These are phyloP conservation scores for Cyberlindnera sargentensis DNA, from an alignment of 805 yeast species.

Conservation along the genomic window DNA sequence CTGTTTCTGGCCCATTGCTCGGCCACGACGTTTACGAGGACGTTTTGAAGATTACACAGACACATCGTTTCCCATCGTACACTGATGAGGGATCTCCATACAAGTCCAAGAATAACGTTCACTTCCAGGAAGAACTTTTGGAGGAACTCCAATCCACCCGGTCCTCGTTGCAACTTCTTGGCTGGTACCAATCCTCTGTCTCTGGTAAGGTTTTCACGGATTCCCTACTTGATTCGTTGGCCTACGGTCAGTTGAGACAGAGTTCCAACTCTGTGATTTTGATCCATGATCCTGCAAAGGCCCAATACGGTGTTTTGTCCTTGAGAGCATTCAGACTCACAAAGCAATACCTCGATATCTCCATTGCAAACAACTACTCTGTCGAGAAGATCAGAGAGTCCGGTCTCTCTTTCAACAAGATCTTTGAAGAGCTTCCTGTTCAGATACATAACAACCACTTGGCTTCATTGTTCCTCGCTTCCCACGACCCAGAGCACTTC, in stretches of 20 bases:
- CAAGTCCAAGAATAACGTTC: slow-evolving; percentile 52
- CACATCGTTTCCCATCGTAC: slow-evolving; percentile 57
- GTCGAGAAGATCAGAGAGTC: slow-evolving; percentile 54
- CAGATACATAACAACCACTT: slow-evolving; percentile 62
- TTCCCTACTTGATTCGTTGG: slow-evolving; percentile 61
- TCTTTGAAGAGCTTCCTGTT: slow-evolving; percentile 68
- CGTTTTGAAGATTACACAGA: slow-evolving; percentile 43
- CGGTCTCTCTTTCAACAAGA: slow-evolving; percentile 55
- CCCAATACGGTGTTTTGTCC: slow-evolving; percentile 54
- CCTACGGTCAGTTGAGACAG: slow-evolving; percentile 51
- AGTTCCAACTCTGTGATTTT: slow-evolving; percentile 48
- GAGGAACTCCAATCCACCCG: slow-evolving; percentile 55
- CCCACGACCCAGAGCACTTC: slow-evolving; percentile 15
- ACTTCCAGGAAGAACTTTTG: slow-evolving; percentile 63
- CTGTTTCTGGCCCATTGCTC: slow-evolving; percentile 63
- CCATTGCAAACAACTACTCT: slow-evolving; percentile 48
- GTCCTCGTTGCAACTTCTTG: slow-evolving; percentile 63
- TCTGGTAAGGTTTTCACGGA: slow-evolving; percentile 65
- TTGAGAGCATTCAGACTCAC: slow-evolving; percentile 67
- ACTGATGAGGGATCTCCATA: slow-evolving; percentile 58
- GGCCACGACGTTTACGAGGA: slow-evolving; percentile 59
- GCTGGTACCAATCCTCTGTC: slow-evolving; percentile 72
- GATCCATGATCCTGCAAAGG: slow-evolving; percentile 65
- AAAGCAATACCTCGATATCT: slow-evolving; percentile 48
- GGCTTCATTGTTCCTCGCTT: slow-evolving; percentile 47